Conservation (phyloP, 1,139 yeast genomes). For the Arxiozyma bovina region DNA sequence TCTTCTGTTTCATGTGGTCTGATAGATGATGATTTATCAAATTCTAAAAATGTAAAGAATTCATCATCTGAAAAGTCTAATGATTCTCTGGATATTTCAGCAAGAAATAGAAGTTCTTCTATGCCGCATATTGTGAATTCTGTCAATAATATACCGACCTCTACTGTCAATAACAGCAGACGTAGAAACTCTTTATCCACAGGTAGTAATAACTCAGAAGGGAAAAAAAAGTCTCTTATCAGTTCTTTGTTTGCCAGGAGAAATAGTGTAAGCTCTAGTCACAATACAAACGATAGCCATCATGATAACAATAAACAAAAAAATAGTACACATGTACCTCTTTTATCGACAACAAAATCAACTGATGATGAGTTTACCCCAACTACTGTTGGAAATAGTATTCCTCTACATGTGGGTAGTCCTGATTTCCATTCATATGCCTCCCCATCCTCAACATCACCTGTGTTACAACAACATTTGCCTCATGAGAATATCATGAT, state of each 20-base stretch:
- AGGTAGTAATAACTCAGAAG: conserved; percentile 5
- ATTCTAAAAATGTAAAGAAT: background rate
- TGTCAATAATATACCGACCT: background rate
- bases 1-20: conserved; percentile 7
- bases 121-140: background rate
- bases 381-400: background rate
- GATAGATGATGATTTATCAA: background rate
- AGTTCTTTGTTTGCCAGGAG: conserved; percentile 15
- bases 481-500: background rate
- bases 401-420: conserved; percentile 1
- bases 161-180: background rate
- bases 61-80: background rate
- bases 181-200: background rate
- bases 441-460: background rate
- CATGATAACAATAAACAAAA: background rate
- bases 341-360: background rate
- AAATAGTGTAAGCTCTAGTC: background rate
- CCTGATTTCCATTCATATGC: background rate
- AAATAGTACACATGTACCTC: background rate
- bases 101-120: background rate
- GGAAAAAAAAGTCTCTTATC: conserved; percentile 17
- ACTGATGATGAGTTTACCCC: background rate
- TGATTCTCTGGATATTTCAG: background rate
- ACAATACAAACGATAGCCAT: background rate
- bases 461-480: background rate